Conservation (phyloP, 345 rosid genomes). For the Bretschneidera sinensis region DNA sequence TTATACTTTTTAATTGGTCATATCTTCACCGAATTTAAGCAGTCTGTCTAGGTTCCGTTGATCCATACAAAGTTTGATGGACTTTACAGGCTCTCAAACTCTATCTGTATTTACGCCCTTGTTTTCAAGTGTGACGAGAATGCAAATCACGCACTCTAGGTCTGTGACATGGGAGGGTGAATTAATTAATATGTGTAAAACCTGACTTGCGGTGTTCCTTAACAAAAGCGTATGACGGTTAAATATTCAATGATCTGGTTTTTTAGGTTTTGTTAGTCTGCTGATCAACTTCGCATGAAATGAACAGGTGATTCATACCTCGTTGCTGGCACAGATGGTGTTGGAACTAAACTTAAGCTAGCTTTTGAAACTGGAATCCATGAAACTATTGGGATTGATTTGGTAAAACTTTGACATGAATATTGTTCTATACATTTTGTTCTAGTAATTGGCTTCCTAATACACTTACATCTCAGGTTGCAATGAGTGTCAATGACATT, state of each 20-base stretch:
- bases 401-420: constrained; percentile 37
- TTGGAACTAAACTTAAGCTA: constrained; percentile 92
- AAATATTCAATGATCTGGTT: background rate
- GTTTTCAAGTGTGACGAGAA: too few species aligned
- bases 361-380: constrained; percentile 92
- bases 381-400: constrained; percentile 88
- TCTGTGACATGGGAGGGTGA: too few species aligned
- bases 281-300: constrained; percentile 5
- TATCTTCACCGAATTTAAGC: too few species aligned
- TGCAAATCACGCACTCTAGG: too few species aligned
- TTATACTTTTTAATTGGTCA: too few species aligned
- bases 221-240: too few species aligned
- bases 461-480: constrained; percentile 45
- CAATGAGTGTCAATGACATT: constrained; percentile 97
- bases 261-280: constrained; percentile 1
- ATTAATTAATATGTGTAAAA: too few species aligned
- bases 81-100: too few species aligned
- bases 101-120: too few species aligned
- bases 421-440: background rate
- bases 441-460: constrained; percentile 11
- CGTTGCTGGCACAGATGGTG: constrained; percentile 98
- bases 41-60: too few species aligned
- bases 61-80: too few species aligned
- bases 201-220: too few species aligned
- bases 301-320: constrained; percentile 76